Base-by-base conservation (phyloP, 2,329 filamentous ascomycete genomes). In the Lasiodiplodia gonubiensis region DNA sequence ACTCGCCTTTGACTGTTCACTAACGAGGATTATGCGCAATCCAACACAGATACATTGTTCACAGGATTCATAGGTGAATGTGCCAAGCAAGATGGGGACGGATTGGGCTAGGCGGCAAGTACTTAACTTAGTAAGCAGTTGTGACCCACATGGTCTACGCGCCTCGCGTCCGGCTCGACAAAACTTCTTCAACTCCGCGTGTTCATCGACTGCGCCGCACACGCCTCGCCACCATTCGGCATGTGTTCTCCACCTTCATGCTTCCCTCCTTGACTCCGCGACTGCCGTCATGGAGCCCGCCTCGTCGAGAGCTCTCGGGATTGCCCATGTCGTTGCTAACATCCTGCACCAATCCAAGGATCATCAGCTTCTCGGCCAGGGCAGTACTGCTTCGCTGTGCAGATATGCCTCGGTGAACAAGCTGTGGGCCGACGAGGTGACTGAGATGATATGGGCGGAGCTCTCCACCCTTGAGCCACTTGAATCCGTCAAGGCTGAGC, bases 341-440 rank as follows among this genome's bases (percentile, higher is more conserved):
- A 27, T 64, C 48, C 60, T 64, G n/a, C 46, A 53, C n/a, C 30
- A 37, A 52, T n/a, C 35, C 5, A 21, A 52, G 16, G 18, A 37
- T 11, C 46, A 18, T 16, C n/a, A 63, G 14, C 37, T 48, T 18
- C 11, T 35, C 27, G 12, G 25, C 25, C 16, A 21, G 11, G 46
- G 16, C 18, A 12, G 21, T 16, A 30, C 39, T n/a, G 18, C 18
- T 5, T 37, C 33, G 48, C 60, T 64, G 4, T 21, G 30, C 14
- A 35, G 35, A 18, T 21, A 27, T 25, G 46, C 30, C 35, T 42
- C 35, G 35, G 60, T 64, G 30, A 64, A 64, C 46, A 64, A 64
- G 48, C 60, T 64, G 10, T 64, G 60, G 60, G 60, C 60, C 10
- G 60, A 64, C 23, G 60, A 64, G 35, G 60, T 42, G 46, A 64